Base-by-base conservation (phyloP, 768 basidiomycete species). In the Lenzites betulinus region DNA sequence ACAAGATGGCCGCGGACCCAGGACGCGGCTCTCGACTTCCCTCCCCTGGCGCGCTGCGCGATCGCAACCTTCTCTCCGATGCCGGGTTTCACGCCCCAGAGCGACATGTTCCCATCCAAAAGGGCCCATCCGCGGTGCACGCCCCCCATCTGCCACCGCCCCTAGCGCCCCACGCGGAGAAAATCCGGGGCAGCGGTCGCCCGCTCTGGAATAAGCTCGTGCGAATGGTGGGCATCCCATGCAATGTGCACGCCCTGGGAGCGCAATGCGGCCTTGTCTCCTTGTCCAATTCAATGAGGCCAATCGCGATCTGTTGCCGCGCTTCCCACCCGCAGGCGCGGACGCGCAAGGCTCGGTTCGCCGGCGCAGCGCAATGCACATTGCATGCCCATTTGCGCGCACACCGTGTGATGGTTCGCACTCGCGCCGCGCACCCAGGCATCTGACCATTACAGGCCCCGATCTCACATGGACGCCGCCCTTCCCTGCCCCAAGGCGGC, bases 191-290 rank as follows among this genome's bases (percentile, higher is more conserved):
- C 52, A 60, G 50, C 53, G 47, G 50, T 43, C n/a, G 6, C 50
- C 54, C 33, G 46, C 39, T 58, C 61, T 54, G 56, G 61, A 58
- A 62, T 62, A 62, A 58, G 61, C 60, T 57, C 61, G 55, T 58
- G 51, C 38, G 61, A 62, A 58, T 41, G 46, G 44, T 54, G 61
- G 61, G 41, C 44, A 38, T 46, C 28, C 22, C 38, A 28, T 35
- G 25, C n/a, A n/a, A n/a, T n/a, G n/a, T 44, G 23, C 51, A 33
- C 7, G 36, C 30, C n/a, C 25, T n/a, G 39, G 28, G 48, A 28
- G 41, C n/a, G n/a, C n/a, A n/a, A n/a, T 33, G 46, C 52, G 35
- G 44, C 43, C 15, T 47, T 12, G 44, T 22, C 46, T 35, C 8
- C 55, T n/a, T n/a, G n/a, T n/a, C n/a, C n/a, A n/a, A 25, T 28